Base-by-base conservation (phyloP, 306 rosid species). In the Carpinus fangiana region DNA sequence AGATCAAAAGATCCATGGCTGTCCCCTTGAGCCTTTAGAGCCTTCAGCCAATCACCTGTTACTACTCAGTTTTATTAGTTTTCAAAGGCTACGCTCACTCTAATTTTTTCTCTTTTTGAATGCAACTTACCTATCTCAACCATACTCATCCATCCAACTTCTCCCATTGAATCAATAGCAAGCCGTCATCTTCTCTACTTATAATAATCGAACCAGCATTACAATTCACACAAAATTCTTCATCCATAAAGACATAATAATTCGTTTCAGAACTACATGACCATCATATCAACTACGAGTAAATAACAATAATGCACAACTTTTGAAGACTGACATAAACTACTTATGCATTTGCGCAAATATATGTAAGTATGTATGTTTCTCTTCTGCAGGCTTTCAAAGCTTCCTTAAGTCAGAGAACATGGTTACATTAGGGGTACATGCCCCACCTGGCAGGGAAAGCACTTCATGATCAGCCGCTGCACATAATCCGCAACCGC, bases 401-500 rank as follows among this genome's bases (percentile, higher is more conserved):
- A 41, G 45, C 45, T 41, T 41, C 45, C 45, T 41, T 41, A 41
- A 41, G 45, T 41, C 45, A 41, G 45, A 41, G 45, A 41, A 41
- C 45, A 41, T 41, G 45, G 45, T 41, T 41, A 41, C 45, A 41
- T 41, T 41, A 41, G 45, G 45, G 45, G 45, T 41, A 41, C 7
- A 75, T 26, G 75, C 81, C 89, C 12, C 78, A 96, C 99, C 99
- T 93, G 85, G 81, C 98, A 96, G 18, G 98, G 91, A 75, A 93
- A 93, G 90, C 99, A 96, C 78, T 86, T 88, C 76, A 59, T 81
- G 74, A 96, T 88, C 79, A 93, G 82, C 81, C 89, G 83, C 86
- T 90, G 92, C 79, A 96, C 97, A 79, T 96, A 93, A 77, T 85
- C 87, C 0, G 98, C 98, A 26, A 96, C 98, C 0, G 97, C 94